Percentiles rank a stretch among this genome's conserved stretches.
Conservation (phyloP, 2,329 filamentous ascomycete species). For the Ceratocystis harringtonii region DNA sequence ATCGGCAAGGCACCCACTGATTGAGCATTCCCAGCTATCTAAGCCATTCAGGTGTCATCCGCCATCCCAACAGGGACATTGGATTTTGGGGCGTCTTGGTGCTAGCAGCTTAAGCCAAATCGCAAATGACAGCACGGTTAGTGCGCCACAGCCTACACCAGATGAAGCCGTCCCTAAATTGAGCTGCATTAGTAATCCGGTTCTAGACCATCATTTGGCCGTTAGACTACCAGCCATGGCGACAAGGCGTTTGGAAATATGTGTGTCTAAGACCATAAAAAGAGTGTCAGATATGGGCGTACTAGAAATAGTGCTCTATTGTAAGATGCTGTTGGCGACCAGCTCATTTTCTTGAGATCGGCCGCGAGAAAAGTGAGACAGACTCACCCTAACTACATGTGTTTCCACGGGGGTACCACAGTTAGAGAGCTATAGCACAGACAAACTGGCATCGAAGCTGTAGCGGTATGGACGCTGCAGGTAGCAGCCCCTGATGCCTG, state of each 20-base stretch:
- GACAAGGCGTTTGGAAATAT: constrained; percentile 25
- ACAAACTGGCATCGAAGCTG: constrained; percentile 42
- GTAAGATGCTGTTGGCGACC: constrained; percentile 20
- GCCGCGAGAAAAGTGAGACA: too few relatives aligned
- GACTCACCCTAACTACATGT: too few relatives aligned
- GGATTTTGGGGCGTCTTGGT: constrained; percentile 27
- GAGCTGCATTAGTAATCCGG: constrained; percentile 44
- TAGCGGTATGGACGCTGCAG: constrained; percentile 33
- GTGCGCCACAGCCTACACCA: constrained; percentile 51
- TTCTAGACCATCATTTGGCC: constrained; percentile 47
- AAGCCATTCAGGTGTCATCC: constrained; percentile 34
- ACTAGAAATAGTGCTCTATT: constrained; percentile 31
- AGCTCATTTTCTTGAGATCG: too few relatives aligned
- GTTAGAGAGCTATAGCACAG: constrained; percentile 31
- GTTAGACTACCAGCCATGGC: constrained; percentile 29
- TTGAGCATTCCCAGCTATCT: constrained; percentile 38
- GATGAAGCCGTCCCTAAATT: constrained; percentile 45
- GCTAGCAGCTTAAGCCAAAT: constrained; percentile 17
- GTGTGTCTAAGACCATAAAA: constrained; percentile 33
- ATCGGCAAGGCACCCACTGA: constrained; percentile 49
- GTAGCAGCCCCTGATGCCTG: constrained; percentile 28
- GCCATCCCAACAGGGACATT: constrained; percentile 50
- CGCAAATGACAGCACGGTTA: constrained; percentile 41
- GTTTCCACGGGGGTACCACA: constrained; percentile 18
- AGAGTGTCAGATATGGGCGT: constrained; percentile 29